Conservation (phyloP, 306 rosid genomes). For the Cicer judaicum region DNA sequence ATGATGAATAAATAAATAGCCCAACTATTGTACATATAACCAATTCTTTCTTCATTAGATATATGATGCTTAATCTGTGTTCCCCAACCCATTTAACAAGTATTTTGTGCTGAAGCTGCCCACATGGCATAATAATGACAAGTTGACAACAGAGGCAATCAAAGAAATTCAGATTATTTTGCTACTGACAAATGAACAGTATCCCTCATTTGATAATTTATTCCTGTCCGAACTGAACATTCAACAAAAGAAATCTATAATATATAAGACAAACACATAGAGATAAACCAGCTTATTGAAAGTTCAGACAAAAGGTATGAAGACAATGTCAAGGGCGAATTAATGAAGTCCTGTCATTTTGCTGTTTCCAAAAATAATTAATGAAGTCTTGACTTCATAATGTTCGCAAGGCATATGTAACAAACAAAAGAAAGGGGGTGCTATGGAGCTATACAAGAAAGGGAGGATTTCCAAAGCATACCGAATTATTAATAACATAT, state of each 20-base stretch:
- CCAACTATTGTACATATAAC: background rate
- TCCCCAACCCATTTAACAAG: too few species aligned
- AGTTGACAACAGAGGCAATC: too few species aligned
- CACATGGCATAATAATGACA: too few species aligned
- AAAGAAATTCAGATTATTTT: too few species aligned
- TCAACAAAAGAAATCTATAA: background rate
- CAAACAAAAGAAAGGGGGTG: conserved; percentile 12
- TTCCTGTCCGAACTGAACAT: too few species aligned
- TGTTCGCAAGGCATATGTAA: conserved; percentile 29
- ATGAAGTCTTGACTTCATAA: background rate
- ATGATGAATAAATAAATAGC: conserved; percentile 10
- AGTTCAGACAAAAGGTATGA: conserved; percentile 20
- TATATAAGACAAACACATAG: background rate
- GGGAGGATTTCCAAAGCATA: conserved; percentile 45
- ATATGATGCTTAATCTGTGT: background rate
- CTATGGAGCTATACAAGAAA: conserved; percentile 13
- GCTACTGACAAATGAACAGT: too few species aligned
- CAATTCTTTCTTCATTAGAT: background rate
- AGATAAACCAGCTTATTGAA: conserved; percentile 24
- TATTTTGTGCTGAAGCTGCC: too few species aligned
- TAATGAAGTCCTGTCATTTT: background rate
- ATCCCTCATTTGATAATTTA: too few species aligned
- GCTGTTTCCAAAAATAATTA: too few species aligned
- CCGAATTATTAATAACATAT: conserved; percentile 82
- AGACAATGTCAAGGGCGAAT: conserved; percentile 6